These are phyloP conservation scores for Candida berthetii DNA, from an alignment of 805 yeast genomes.

Conservation along the genomic window DNA sequence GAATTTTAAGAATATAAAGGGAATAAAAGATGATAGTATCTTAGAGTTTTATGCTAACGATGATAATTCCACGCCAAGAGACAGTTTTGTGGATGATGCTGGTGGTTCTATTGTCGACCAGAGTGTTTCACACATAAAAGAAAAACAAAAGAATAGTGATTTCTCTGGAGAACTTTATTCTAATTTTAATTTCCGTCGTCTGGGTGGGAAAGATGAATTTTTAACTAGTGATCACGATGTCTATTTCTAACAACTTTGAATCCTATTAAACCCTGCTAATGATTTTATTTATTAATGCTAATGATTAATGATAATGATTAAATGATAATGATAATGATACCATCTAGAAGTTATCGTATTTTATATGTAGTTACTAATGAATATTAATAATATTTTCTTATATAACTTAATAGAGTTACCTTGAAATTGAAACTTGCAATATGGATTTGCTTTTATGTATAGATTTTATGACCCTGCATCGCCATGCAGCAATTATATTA, in stretches of 20 bases:
- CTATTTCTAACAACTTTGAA: neutral
- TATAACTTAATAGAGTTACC: too few species aligned
- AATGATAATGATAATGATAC: too few species aligned
- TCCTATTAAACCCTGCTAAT: too few species aligned
- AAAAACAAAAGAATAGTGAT: neutral
- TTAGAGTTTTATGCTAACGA: neutral
- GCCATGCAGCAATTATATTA: too few species aligned
- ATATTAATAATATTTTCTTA: too few species aligned
- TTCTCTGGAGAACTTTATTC: neutral
- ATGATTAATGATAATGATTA: too few species aligned
- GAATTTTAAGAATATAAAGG: neutral
- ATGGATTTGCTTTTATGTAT: too few species aligned
- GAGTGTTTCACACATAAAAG: neutral
- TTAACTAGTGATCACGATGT: neutral
- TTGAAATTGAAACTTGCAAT: too few species aligned
- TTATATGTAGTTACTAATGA: too few species aligned
- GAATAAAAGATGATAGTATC: neutral
- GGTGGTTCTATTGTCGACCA: neutral
- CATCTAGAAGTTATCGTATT: too few species aligned
- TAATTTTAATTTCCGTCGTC: neutral
- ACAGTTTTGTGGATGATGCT: neutral
- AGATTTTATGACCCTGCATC: too few species aligned
- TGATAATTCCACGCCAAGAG: neutral
- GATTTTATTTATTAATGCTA: too few species aligned
- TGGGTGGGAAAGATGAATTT: neutral